Evolutionary conservation across 2,329 filamentous ascomycete species (phyloP), one percentile per base, ranked within the genome.

Genomic region (Scedosporium apiospermum): DNA sequence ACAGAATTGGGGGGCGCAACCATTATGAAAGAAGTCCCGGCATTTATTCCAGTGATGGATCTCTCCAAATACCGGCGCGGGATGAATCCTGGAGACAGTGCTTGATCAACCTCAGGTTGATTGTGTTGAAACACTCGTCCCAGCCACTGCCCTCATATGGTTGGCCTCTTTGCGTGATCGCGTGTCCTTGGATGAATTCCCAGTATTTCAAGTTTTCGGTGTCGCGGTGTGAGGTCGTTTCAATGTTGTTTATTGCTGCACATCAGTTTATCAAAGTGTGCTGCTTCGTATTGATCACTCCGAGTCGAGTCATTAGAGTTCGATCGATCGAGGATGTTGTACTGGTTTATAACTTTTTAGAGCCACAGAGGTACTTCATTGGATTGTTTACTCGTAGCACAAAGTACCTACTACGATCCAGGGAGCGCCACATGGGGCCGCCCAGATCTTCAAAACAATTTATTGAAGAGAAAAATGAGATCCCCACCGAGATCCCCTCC

Each of bases 381-480:
- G 30, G 9, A 34, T 34, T 38, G 34, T 14, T 38, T 12, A 12
- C 34, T 38, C 12, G 34, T 38, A 38, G 34, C 34, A 38, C 34
- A 38, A 38, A 38, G 34, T 38, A 38, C 34, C 10, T 38, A 14
- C 34, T 38, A 14, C 34, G 34, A 38, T 38, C 34, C 10, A 38
- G 10, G 34, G 9, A 12, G 34, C 34, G 34, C 34, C 34, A 38
- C 34, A 38, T 38, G 34, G 10, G 10, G 34, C 10, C 34, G 34
- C 23, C 23, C 18, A 23, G 51, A 55, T 55, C 51, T 55, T 55
- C 51, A 55, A 26, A 27, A 38, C 34, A 38, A 23, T 23, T 26
- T 53, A 55, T 55, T 27, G 51, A 55, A 55, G 21, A 23, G 51
- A 55, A 55, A 53, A 55, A 55, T 55, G 51, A 55, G 51, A 55